A percentile compares a stretch with the other conserved stretches of the same genome.
Evolutionary conservation across 495 filamentous ascomycete genomes (phyloP).

Genomic region (Penicillium desertorum): DNA sequence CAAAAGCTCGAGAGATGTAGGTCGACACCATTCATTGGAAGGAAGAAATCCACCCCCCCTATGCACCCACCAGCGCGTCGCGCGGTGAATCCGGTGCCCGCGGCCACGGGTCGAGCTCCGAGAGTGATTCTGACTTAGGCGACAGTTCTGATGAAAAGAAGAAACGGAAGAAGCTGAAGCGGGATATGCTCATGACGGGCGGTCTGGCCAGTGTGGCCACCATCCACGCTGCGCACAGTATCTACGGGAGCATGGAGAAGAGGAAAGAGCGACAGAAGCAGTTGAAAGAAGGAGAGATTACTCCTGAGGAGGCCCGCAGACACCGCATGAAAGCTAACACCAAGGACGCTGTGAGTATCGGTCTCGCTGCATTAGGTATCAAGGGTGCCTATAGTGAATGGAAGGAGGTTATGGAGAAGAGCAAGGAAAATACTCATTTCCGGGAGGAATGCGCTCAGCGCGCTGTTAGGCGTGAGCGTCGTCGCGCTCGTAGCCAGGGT

Average conservation of each 20-base stretch:
- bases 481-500: conserved; percentile 23
- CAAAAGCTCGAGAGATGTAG: conserved; percentile 53
- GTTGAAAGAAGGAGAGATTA: conserved; percentile 72
- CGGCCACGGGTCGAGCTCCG: conserved; percentile 18
- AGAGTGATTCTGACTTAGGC: conserved; percentile 62
- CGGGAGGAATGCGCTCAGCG: conserved; percentile 48
- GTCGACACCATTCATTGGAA: conserved; percentile 37
- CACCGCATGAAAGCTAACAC: conserved; percentile 70
- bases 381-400: conserved; percentile 77
- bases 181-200: conserved; percentile 80
- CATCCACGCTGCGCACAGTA: conserved; percentile 79
- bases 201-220: conserved; percentile 85
- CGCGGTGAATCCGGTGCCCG: conserved; percentile 12
- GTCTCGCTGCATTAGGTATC: conserved; percentile 83
- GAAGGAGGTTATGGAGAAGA: conserved; percentile 64
- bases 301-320: conserved; percentile 70
- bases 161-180: conserved; percentile 71
- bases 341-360: conserved; percentile 73
- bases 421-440: conserved; percentile 53
- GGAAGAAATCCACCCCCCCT: conserved; percentile 21
- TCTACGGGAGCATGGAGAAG: conserved; percentile 75
- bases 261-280: conserved; percentile 67
- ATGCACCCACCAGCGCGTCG: conserved; percentile 18
- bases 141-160: conserved; percentile 77
- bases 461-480: conserved; percentile 33